Evolutionary conservation across 495 filamentous ascomycete genomes (phyloP).

Genomic region (Recurvomyces mirabilis): DNA sequence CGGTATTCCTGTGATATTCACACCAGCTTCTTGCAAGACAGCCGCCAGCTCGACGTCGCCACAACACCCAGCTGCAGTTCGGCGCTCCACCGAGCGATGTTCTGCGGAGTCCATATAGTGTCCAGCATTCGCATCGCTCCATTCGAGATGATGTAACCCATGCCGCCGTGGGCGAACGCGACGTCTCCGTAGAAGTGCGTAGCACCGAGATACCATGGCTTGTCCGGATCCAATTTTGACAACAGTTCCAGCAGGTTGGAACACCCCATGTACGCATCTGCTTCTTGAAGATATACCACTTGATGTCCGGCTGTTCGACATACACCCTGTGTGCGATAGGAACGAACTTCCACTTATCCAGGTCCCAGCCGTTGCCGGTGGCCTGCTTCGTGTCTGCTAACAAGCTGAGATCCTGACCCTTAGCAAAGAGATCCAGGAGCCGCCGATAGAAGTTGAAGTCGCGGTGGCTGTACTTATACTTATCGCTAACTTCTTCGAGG

Average conservation of each 20-base stretch:
- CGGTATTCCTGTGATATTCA: neutral
- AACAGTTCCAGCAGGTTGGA: conserved; percentile 48
- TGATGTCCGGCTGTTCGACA: conserved; percentile 35
- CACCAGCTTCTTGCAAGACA: conserved; percentile 1
- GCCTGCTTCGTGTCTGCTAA: conserved; percentile 35
- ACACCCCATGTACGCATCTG: conserved; percentile 58
- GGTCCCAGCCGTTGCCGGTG: conserved; percentile 41
- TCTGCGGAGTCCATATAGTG: conserved; percentile 21
- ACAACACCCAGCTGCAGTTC: neutral
- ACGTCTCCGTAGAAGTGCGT: conserved; percentile 9
- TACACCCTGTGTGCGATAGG: conserved; percentile 51
- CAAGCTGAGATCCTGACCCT: conserved; percentile 60
- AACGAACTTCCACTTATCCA: conserved; percentile 64
- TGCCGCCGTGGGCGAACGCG: conserved; percentile 48
- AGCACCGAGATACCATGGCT: conserved; percentile 42
- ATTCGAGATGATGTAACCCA: conserved; percentile 33
- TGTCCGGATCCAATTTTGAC: conserved; percentile 35
- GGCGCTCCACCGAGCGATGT: conserved; percentile 1
- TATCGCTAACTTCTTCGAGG: conserved; percentile 32
- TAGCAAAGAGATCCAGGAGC: conserved; percentile 40
- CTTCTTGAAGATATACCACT: conserved; percentile 62
- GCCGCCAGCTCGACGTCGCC: conserved; percentile 2
- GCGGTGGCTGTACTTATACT: conserved; percentile 27
- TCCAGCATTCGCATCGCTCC: conserved; percentile 5
- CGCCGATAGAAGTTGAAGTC: conserved; percentile 45